phyloP scores from a whole-genome alignment of 352 stramenopile genomes.

The Elongisporangium senticosum region DNA sequence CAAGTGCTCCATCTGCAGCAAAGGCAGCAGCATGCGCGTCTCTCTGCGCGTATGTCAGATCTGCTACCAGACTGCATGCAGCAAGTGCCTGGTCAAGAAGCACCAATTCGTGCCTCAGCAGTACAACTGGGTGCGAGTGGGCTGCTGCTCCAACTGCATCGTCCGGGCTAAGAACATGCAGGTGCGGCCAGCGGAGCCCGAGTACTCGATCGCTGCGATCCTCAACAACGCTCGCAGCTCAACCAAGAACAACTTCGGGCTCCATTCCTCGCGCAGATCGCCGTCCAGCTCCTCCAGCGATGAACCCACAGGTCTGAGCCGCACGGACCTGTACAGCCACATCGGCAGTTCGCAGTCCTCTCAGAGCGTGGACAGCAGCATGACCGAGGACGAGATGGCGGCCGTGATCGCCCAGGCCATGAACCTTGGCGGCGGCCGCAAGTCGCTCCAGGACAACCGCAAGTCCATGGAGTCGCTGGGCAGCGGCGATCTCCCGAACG shows the following conservation, averaged over 20 bases:
- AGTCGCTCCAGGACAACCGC: neutral
- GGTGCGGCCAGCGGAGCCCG: constrained; percentile 14
- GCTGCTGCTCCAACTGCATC: constrained; percentile 31
- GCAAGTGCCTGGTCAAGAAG: neutral
- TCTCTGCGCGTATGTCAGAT: neutral
- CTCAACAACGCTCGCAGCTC: neutral
- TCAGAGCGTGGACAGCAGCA: neutral
- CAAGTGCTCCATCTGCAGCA: neutral
- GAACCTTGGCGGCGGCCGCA: neutral
- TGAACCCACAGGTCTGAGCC: neutral
- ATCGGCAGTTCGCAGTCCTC: neutral
- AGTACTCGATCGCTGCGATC: constrained; percentile 15
- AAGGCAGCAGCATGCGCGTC: neutral
- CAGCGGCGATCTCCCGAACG: neutral
- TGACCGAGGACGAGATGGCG: neutral
- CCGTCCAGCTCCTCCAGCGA: neutral
- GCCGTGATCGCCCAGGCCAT: neutral
- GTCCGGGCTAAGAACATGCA: constrained; percentile 23
- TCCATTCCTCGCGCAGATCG: neutral
- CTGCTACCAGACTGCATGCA: neutral
- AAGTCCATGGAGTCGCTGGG: neutral
- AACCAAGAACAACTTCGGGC: neutral
- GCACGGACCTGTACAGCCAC: neutral
- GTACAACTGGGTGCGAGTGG: constrained; percentile 5
- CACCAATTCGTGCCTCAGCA: constrained; percentile 14